A percentile compares a stretch with the other conserved stretches of the same genome.
Evolutionary conservation across 305 asterid species (phyloP).

Genomic region (Fraxinus latifolia): DNA sequence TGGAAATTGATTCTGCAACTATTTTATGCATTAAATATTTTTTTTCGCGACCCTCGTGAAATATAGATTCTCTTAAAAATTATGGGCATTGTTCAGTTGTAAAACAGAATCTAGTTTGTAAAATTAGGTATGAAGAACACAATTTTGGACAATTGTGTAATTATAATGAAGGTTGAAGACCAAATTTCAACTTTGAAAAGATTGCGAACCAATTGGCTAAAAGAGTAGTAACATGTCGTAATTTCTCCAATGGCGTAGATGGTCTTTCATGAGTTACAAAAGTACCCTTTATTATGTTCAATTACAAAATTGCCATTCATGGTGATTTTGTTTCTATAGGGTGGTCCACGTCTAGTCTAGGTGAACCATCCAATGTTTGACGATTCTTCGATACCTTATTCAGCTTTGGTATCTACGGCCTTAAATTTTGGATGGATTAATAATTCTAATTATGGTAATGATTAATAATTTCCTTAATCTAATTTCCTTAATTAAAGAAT

Average conservation of each 20-base stretch:
- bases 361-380: conserved; percentile 30
- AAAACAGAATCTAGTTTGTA: background rate
- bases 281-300: background rate
- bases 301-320: conserved; percentile 21
- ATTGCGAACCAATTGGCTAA: background rate
- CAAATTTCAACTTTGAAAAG: background rate
- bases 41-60: background rate
- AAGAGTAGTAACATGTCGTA: background rate
- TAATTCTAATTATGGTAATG: conserved; percentile 25
- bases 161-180: background rate
- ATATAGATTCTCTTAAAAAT: background rate
- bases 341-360: conserved; percentile 29
- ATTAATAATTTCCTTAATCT: conserved; percentile 16
- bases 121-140: background rate
- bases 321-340: background rate
- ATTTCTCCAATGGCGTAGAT: background rate
- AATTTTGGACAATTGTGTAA: background rate
- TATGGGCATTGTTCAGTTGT: background rate
- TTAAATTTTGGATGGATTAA: conserved; percentile 21
- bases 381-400: conserved; percentile 8
- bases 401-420: conserved; percentile 2
- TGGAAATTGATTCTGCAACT: background rate
- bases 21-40: background rate
- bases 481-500: conserved; percentile 16
- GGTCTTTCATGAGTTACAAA: background rate